Base-by-base conservation (phyloP, 441 rosid genomes). In the Gossypium lobatum region DNA sequence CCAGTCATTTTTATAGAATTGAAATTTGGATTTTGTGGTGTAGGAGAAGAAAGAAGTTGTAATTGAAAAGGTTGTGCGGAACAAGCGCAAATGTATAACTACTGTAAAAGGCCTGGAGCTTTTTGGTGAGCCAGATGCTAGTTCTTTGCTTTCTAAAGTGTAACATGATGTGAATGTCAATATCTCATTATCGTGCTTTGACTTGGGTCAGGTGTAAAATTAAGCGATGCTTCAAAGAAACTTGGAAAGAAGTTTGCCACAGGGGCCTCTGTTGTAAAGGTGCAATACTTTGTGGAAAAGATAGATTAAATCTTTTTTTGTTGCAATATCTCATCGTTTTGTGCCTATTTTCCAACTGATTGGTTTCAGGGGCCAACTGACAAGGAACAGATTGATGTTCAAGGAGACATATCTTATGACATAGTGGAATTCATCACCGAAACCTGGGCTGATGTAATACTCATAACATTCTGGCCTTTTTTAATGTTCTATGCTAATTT, bases 341-440 rank as follows among this genome's bases (percentile, higher is more conserved):
- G 59, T 57, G 68, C 54, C 23, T 26, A 31, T 59, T 64, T 65
- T 50, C 14, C 58, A 45, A 26, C 73, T 77, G 62, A 74, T 70
- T 72, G 66, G 63, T 75, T 73, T 64, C 68, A 88, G 93, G 93
- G 91, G 65, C 93, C 91, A 17, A 87, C 88, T 58, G 93, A 87
- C 60, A 88, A 88, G 82, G 93, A 88, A 78, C 93, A 88, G 61
- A 88, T 88, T 73, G 93, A 88, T 84, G 91, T 89, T 67, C 89
- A 89, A 82, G 91, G 93, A 77, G 91, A 89, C 78, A 89, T 89
- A 71, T 76, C 88, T 6, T 83, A 77, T 64, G 89, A 87, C 70
- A 80, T 85, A 21, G 84, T 87, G 81, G 89, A 89, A 63, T 89
- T 87, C 53, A 71, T 89, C 34, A 85, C 86, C 16, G 88, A 85